Percentiles rank a stretch among this genome's conserved stretches.
Evolutionary conservation across 1,139 yeast genomes (phyloP).

Genomic region (Candida sp.): DNA sequence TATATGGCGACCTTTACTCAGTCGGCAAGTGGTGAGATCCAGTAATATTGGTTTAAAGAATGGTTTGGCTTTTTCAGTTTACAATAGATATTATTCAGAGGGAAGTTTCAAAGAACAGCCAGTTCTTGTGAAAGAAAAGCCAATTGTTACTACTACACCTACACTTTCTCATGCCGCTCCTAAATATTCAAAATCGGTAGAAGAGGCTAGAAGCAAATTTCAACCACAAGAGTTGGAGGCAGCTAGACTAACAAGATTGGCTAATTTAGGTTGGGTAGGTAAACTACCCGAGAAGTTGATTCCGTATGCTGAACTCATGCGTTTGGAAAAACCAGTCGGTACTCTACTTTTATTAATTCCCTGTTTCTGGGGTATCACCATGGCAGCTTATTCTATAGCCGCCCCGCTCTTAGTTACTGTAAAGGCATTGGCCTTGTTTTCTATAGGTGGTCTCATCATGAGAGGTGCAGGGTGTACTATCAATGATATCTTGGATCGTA

Average conservation of each 20-base stretch:
- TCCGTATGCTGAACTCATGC: slow-evolving; percentile 89
- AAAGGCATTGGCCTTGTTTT: slow-evolving; percentile 62
- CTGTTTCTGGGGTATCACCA: slow-evolving; percentile 73
- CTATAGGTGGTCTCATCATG: slow-evolving; percentile 86
- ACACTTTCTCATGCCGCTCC: background rate
- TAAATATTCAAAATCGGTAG: slow-evolving; percentile 4
- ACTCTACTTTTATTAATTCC: slow-evolving; percentile 82
- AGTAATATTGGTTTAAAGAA: background rate
- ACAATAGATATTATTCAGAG: background rate
- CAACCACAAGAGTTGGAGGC: slow-evolving; percentile 52
- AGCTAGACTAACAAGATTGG: slow-evolving; percentile 55
- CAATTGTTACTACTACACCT: background rate
- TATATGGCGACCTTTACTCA: background rate
- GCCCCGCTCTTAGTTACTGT: slow-evolving; percentile 66
- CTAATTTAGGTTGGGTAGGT: slow-evolving; percentile 59
- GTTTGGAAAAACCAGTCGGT: slow-evolving; percentile 94
- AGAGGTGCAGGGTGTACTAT: slow-evolving; percentile 98
- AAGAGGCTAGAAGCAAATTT: slow-evolving; percentile 24
- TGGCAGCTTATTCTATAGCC: slow-evolving; percentile 74
- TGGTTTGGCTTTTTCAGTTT: background rate
- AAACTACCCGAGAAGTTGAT: slow-evolving; percentile 68
- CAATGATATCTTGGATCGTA: slow-evolving; percentile 82
- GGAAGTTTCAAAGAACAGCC: slow-evolving; percentile 2
- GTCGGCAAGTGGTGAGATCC: background rate
- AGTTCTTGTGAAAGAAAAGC: background rate